Evolutionary conservation across 2,329 filamentous ascomycete species (phyloP), one percentile per base, ranked within the genome.

Genomic region (Cladosporium halotolerans): DNA sequence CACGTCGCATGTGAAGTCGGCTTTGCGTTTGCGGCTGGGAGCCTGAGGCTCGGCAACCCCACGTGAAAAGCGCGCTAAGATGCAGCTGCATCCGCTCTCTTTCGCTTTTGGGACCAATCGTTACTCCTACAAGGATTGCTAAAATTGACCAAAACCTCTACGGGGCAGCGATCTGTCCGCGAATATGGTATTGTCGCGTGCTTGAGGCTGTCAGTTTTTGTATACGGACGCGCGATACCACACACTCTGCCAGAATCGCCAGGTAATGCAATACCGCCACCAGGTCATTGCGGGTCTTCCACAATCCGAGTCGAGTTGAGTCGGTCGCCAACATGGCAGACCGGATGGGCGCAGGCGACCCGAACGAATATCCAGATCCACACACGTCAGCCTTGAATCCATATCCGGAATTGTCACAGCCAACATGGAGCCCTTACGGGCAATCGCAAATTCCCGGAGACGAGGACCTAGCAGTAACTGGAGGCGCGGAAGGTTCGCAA

Each of bases 361-460:
- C 40, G 9, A 43, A 44, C 8, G 48, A 51, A 18, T 51, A 51
- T 11, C 48, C 48, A 33, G 48, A 51, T 19, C 48, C 48, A 8
- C 28, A 40, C 11, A 41, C 40, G 16, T 51, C 48, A 6, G 28
- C 48, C 9, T 28, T 38, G 2, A 44, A 43, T 28, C 48, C 48
- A 36, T 51, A 51, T 28, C 48, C 48, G 34, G 40, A 32, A 14
- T 19, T 51, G 8, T 19, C 16, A 8, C 48, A 36, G 19, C 40
- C 48, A 43, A 38, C 40, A 31, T 51, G 48, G 48, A 39, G 48
- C 4, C 40, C 48, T 11, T 51, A 51, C 38, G 39, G 40, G 9
- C 18, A 31, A 11, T 11, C 40, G 36, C 8, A 39, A 33, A 10
- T 16, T 7, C 16, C 40, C 7, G 38, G 36, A 16, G 40, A 33